A percentile compares a stretch with the other conserved stretches of the same genome.
These are phyloP conservation scores for Chalaropsis thielavioides DNA, from an alignment of 2,329 filamentous ascomycete genomes.

Conservation along the genomic window DNA sequence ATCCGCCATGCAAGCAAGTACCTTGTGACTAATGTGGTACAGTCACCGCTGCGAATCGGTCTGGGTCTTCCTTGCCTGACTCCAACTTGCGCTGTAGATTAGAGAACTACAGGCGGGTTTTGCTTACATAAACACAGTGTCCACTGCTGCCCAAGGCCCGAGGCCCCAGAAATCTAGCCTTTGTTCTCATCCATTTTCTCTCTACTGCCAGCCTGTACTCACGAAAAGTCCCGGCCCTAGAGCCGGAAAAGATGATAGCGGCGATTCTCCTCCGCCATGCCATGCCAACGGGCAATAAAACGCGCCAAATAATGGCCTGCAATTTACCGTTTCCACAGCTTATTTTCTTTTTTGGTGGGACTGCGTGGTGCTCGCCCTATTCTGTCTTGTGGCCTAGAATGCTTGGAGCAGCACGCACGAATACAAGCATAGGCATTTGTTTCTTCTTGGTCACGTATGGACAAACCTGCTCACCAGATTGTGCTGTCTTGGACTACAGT, in stretches of 20 bases:
- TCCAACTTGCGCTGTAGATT: background rate
- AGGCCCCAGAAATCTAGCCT: background rate
- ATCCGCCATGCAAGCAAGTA: background rate
- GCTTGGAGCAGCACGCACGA: background rate
- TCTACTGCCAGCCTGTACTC: background rate
- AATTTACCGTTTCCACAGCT: background rate
- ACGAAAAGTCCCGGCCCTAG: background rate
- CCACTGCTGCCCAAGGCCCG: background rate
- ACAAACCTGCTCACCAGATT: too few relatives aligned
- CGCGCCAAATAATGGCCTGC: background rate
- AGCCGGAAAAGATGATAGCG: slow-evolving; percentile 9
- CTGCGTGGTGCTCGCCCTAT: background rate
- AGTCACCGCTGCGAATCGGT: slow-evolving; percentile 1
- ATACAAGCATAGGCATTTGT: background rate
- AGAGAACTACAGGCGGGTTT: background rate
- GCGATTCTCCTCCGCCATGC: slow-evolving; percentile 13
- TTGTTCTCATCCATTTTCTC: background rate
- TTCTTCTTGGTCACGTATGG: too few relatives aligned
- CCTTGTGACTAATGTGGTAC: slow-evolving; percentile 11
- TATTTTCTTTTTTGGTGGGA: background rate
- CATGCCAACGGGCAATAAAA: background rate
- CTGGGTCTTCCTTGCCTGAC: background rate
- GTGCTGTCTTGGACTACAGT: too few relatives aligned
- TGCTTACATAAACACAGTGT: background rate
- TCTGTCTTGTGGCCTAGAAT: background rate